phyloP scores from a whole-genome alignment of 78 protist species.

The Speleostelium caveatum region DNA sequence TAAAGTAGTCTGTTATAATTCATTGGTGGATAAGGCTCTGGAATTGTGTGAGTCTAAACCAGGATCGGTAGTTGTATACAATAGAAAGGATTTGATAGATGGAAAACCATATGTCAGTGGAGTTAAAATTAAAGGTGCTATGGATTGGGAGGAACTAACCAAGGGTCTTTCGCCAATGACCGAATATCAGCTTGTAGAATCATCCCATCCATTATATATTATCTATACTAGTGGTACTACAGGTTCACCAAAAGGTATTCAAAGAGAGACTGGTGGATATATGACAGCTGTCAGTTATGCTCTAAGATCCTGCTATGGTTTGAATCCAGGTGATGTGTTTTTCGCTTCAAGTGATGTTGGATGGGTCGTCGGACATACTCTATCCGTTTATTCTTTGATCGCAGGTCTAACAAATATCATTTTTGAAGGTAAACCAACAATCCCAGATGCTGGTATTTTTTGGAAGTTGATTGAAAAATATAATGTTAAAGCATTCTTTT shows the following conservation, averaged over 20 bases:
- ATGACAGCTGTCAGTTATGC: slow-evolving; percentile 56
- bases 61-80: slow-evolving; percentile 8
- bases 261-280: slow-evolving; percentile 73
- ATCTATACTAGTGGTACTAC: slow-evolving; percentile 96
- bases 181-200: slow-evolving; percentile 68
- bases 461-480: slow-evolving; percentile 70
- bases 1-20: slow-evolving; percentile 18
- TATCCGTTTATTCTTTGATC: slow-evolving; percentile 57
- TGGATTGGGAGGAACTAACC: slow-evolving; percentile 38
- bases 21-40: slow-evolving; percentile 49
- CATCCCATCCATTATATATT: slow-evolving; percentile 89
- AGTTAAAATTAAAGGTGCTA: neutral
- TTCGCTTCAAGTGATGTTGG: slow-evolving; percentile 81
- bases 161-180: neutral
- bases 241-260: slow-evolving; percentile 79
- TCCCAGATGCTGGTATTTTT: slow-evolving; percentile 80
- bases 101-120: neutral
- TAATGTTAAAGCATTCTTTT: slow-evolving; percentile 50
- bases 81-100: neutral
- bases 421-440: slow-evolving; percentile 78
- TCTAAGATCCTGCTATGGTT: slow-evolving; percentile 62
- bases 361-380: slow-evolving; percentile 83
- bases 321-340: slow-evolving; percentile 65
- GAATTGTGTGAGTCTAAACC: slow-evolving; percentile 47
- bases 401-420: slow-evolving; percentile 69